Evolutionary conservation across 1,139 yeast genomes (phyloP), one percentile per base, ranked within the genome.

Genomic region (Hansenula lynferdii): DNA sequence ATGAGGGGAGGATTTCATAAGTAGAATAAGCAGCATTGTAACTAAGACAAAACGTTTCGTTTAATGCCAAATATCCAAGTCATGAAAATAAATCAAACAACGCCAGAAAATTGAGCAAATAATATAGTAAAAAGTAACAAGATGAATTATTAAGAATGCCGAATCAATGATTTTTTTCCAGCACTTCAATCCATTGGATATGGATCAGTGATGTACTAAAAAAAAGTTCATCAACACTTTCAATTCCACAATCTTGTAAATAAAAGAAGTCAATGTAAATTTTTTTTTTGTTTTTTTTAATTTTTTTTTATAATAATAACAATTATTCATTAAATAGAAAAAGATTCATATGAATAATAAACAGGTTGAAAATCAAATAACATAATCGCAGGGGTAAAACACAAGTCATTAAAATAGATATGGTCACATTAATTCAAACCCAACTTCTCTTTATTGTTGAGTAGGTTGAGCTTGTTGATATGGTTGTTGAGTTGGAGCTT

Each of bases 181-280:
- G 23, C 14, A 16, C 25, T 31, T 31, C 34, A 31, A 31, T 31
- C 34, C 34, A 31, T 31, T 31, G 34, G 34, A 4, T 23, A 31
- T 31, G 34, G 34, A 31, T 31, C 34, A 31, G 31, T 12, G 9
- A 11, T 28, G 30, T 28, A 28, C 30, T 18, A 7, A 14, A 16
- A 27, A 15, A 25, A n/a, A n/a, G n/a, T n/a, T n/a, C 17, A n/a
- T 6, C 28, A 25, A 25, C 15, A 8, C 7, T 25, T 14, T 16
- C 15, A 25, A 5, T 15, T 11, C 28, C 11, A 8, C 28, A 25
- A n/a, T 15, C 17, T 11, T 8, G 5, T 25, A 11, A 11, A 9
- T 15, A 9, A n/a, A n/a, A 11, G 6, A 6, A 6, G 12, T 5
- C 6, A 18, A 28, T 18, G 31, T 11, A 18, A 11, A 23, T 18